Evolutionary conservation across 768 basidiomycete species (phyloP).

Genomic region (Paxillus ammoniavirescens): DNA sequence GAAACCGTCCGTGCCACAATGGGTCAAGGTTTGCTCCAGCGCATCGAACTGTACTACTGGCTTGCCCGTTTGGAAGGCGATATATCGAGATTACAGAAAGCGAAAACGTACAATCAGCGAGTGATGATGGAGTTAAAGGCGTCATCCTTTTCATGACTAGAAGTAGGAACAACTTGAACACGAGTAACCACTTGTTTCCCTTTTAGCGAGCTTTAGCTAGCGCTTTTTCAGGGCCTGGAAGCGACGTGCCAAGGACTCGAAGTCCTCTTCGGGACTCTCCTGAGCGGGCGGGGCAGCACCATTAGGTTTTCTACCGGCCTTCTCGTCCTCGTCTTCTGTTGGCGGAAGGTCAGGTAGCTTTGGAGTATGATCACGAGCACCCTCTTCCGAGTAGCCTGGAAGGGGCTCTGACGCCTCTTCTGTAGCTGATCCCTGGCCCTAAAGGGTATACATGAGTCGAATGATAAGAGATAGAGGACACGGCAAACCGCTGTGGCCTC

Average conservation of each 20-base stretch:
- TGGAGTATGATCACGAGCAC: constrained; percentile 13
- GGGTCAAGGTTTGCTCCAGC: neutral
- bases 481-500: constrained; percentile 40
- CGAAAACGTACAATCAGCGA: constrained; percentile 9
- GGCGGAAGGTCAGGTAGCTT: constrained; percentile 54
- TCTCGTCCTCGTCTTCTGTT: constrained; percentile 45
- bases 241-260: constrained; percentile 71
- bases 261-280: constrained; percentile 56
- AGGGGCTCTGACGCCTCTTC: constrained; percentile 18
- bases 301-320: constrained; percentile 8
- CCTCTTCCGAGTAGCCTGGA: constrained; percentile 28
- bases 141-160: constrained; percentile 6
- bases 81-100: constrained; percentile 5
- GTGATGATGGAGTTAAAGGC: neutral
- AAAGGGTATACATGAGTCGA: constrained; percentile 4
- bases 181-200: neutral
- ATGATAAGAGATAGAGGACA: neutral
- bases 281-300: constrained; percentile 5
- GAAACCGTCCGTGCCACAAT: neutral
- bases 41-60: neutral
- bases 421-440: constrained; percentile 7
- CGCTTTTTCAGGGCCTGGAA: constrained; percentile 89
- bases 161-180: neutral
- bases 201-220: constrained; percentile 28
- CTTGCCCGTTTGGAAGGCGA: neutral